A percentile compares a stretch with the other conserved stretches of the same genome.
Evolutionary conservation across 2,329 filamentous ascomycete genomes (phyloP).

Genomic region (Colletotrichum sojae): DNA sequence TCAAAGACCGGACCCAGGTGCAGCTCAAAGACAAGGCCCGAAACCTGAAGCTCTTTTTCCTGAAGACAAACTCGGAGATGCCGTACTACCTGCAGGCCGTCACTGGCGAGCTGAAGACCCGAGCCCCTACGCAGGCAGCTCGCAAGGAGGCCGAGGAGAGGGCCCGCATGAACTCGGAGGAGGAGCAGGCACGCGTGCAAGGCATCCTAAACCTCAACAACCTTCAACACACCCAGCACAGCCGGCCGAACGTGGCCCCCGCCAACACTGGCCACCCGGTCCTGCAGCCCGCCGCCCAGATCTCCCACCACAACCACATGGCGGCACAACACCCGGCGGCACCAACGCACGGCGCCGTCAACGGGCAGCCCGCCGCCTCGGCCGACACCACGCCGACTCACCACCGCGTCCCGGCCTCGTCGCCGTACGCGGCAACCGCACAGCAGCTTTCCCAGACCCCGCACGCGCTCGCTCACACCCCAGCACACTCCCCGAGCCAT

Average conservation of each 20-base stretch:
- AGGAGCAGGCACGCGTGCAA: constrained; percentile 72
- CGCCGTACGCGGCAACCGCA: constrained; percentile 35
- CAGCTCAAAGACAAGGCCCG: constrained; percentile 93
- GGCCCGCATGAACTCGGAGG: constrained; percentile 70
- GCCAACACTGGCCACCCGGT: constrained; percentile 26
- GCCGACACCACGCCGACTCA: constrained; percentile 17
- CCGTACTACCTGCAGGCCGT: constrained; percentile 90
- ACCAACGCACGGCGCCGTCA: constrained; percentile 20
- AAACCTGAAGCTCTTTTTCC: constrained; percentile 90
- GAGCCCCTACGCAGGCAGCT: constrained; percentile 82
- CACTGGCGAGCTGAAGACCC: constrained; percentile 89
- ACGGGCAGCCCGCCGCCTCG: constrained; percentile 25
- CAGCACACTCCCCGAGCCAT: constrained; percentile 33
- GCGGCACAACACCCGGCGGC: constrained; percentile 28
- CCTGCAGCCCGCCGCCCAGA: constrained; percentile 32
- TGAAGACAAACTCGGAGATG: constrained; percentile 93
- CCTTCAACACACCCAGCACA: constrained; percentile 53
- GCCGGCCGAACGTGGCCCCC: constrained; percentile 26
- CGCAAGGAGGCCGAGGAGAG: constrained; percentile 77
- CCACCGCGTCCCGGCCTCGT: constrained; percentile 26
- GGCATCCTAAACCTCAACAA: constrained; percentile 71
- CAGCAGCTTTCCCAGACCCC: constrained; percentile 35
- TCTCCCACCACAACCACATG: constrained; percentile 34
- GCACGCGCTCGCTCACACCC: constrained; percentile 27
- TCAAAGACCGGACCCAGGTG: constrained; percentile 91